Evolutionary conservation across 305 asterid species (phyloP).

Genomic region (Fraxinus baroniana): DNA sequence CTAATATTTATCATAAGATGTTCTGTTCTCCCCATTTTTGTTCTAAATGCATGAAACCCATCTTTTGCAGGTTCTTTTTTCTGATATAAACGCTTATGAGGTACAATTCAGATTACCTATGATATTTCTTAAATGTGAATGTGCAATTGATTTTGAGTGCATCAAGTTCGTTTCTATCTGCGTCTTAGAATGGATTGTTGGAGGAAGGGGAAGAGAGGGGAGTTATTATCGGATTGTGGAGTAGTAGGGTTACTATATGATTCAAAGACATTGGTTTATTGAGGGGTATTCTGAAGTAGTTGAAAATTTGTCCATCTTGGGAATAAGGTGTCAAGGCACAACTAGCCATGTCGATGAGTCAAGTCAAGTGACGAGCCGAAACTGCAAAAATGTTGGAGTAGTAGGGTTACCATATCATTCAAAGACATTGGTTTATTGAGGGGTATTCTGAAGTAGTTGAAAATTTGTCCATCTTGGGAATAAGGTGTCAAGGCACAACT

Average conservation of each 20-base stretch:
- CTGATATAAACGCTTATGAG: constrained; percentile 81
- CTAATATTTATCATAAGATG: neutral
- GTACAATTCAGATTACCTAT: constrained; percentile 28
- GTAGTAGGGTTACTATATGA: neutral
- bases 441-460: neutral
- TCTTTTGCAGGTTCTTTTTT: constrained; percentile 76
- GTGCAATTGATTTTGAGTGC: neutral
- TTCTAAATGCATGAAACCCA: constrained; percentile 15
- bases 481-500: no score
- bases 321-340: neutral
- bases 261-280: neutral
- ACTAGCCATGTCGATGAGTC: no score
- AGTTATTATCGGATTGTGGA: neutral
- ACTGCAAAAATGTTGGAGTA: neutral
- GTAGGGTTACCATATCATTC: neutral
- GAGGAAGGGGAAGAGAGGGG: neutral
- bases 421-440: neutral
- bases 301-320: neutral
- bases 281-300: neutral
- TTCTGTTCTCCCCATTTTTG: neutral
- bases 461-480: no score
- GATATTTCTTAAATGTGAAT: neutral
- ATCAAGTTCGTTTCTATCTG: neutral
- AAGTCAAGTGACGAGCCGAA: no score
- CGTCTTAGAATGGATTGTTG: neutral